Evolutionary conservation across 2,329 filamentous ascomycete species (phyloP).

Genomic region (Thelonectria olida): DNA sequence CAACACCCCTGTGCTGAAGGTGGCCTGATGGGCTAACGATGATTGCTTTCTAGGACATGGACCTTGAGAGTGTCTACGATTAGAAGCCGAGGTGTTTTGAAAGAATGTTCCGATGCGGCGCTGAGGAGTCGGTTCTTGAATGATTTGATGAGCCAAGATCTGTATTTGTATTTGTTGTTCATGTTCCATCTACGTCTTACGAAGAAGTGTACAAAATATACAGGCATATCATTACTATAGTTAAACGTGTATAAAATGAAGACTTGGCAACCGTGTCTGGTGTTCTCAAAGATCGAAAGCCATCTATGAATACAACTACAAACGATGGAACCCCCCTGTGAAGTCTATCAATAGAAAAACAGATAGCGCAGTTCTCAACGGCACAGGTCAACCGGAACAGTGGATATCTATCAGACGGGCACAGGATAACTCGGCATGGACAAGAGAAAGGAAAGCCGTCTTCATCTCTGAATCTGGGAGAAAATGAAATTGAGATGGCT

Average conservation of each 20-base stretch:
- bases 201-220: not conserved
- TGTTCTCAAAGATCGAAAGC: not conserved
- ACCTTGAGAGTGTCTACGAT: not conserved
- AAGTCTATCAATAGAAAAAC: not conserved
- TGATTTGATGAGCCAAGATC: not conserved
- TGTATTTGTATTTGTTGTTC: not conserved
- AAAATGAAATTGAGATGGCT: constrained; percentile 14
- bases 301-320: no score
- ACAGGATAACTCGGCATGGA: constrained; percentile 2
- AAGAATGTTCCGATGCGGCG: constrained; percentile 12
- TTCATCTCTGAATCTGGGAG: not conserved
- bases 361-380: not conserved
- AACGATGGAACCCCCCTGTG: not conserved
- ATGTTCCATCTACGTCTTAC: not conserved
- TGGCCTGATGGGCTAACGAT: constrained; percentile 8
- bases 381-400: not conserved
- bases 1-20: not conserved
- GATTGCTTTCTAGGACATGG: constrained; percentile 19
- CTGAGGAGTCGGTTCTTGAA: not conserved
- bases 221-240: no score
- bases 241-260: no score
- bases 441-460: not conserved
- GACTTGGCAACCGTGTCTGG: no score
- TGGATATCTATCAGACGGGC: not conserved
- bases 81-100: constrained; percentile 1